These are phyloP conservation scores for Mycena haematopus DNA, from an alignment of 768 basidiomycete genomes.

Conservation along the genomic window DNA sequence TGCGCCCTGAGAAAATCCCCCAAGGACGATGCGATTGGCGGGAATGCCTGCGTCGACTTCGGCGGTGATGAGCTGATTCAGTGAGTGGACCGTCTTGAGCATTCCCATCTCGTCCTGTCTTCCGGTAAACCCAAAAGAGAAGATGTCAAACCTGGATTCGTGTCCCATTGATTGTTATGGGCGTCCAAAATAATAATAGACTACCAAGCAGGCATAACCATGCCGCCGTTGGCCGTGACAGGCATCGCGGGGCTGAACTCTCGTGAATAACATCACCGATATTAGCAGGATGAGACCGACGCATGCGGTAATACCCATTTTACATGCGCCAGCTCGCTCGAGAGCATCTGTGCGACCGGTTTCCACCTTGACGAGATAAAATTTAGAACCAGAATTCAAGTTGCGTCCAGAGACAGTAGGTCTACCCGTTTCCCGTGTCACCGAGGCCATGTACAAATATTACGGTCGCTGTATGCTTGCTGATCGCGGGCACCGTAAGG, in stretches of 20 bases:
- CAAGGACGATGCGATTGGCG: conserved; percentile 76
- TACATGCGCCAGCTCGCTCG: conserved; percentile 67
- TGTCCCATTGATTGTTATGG: background rate
- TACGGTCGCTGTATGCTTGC: conserved; percentile 83
- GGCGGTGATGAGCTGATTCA: conserved; percentile 73
- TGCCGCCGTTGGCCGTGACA: conserved; percentile 78
- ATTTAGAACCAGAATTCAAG: conserved; percentile 32
- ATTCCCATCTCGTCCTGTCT: conserved; percentile 82
- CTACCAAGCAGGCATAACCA: conserved; percentile 80
- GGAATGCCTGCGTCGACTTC: conserved; percentile 79
- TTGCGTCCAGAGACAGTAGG: background rate
- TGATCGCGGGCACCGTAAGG: conserved; percentile 58
- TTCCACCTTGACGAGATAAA: conserved; percentile 51
- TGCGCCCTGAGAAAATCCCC: conserved; percentile 90
- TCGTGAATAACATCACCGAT: conserved; percentile 23
- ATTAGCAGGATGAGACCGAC: conserved; percentile 35
- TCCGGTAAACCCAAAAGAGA: conserved; percentile 63
- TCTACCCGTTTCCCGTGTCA: background rate
- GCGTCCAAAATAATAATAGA: too few relatives aligned
- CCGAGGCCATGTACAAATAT: conserved; percentile 72
- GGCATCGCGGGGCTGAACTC: conserved; percentile 55
- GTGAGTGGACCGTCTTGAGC: conserved; percentile 61
- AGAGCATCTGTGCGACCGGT: conserved; percentile 75
- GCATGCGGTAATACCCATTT: conserved; percentile 92
- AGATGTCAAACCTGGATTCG: conserved; percentile 75